Evolutionary conservation across 805 yeast genomes (phyloP).

Genomic region (Cyberlindnera mycetangii): DNA sequence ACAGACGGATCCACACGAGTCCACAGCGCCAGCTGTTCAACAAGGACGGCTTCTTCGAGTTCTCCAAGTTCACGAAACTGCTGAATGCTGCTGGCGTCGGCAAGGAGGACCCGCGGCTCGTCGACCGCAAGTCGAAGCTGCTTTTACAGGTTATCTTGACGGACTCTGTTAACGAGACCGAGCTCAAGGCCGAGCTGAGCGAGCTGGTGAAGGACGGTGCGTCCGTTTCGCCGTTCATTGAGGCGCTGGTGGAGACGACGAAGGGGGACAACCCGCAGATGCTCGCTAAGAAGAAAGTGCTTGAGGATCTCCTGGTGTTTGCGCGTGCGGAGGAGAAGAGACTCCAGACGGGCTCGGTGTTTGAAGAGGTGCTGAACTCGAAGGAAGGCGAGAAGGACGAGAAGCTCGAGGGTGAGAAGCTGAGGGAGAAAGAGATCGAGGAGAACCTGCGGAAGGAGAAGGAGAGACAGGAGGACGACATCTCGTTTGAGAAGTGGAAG

Average conservation of each 20-base stretch:
- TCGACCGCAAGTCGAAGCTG: conserved; percentile 13
- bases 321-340: conserved; percentile 12
- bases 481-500: conserved; percentile 7
- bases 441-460: conserved; percentile 14
- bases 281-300: conserved; percentile 6
- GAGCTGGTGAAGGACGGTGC: conserved; percentile 17
- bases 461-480: conserved; percentile 13
- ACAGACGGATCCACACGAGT: conserved; percentile 6
- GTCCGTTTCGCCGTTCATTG: conserved; percentile 19
- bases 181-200: conserved; percentile 11
- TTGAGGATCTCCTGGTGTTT: conserved; percentile 16
- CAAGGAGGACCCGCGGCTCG: conserved; percentile 11
- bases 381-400: conserved; percentile 4
- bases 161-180: conserved; percentile 10
- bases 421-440: conserved; percentile 8
- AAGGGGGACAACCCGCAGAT: conserved; percentile 8
- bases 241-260: conserved; percentile 14
- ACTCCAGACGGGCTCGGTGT: conserved; percentile 7
- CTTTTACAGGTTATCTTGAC: conserved; percentile 17
- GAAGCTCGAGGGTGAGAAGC: conserved; percentile 3
- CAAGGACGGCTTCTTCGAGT: conserved; percentile 21
- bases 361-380: conserved; percentile 11
- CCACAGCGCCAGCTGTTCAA: conserved; percentile 11
- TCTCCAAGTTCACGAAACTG: conserved; percentile 17
- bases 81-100: conserved; percentile 17